Percentiles rank a stretch among this genome's conserved stretches.
phyloP scores from a whole-genome alignment of 2,329 filamentous ascomycete species.

The Pseudogymnoascus sp. region DNA sequence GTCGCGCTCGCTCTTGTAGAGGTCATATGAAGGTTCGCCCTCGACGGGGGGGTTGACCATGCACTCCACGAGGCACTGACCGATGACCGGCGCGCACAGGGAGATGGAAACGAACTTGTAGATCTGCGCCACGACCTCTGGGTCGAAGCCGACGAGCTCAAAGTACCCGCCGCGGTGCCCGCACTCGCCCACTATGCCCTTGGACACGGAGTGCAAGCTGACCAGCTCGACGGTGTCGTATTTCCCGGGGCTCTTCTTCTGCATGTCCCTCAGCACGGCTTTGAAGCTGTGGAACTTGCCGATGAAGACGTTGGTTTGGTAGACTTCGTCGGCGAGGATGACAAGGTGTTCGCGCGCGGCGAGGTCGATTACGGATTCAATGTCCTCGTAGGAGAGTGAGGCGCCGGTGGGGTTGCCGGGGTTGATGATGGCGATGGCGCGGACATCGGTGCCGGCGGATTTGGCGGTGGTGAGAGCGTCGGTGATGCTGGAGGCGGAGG shows the following conservation, averaged over 20 bases:
- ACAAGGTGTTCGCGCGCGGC: conserved; percentile 80
- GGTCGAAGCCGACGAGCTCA: conserved; percentile 84
- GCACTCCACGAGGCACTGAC: conserved; percentile 91
- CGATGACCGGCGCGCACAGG: conserved; percentile 89
- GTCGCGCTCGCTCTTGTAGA: conserved; percentile 81
- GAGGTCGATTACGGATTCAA: conserved; percentile 78
- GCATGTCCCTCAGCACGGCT: conserved; percentile 71
- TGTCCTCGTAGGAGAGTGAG: conserved; percentile 68
- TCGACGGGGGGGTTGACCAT: conserved; percentile 92
- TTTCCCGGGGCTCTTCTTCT: conserved; percentile 63
- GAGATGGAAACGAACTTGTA: conserved; percentile 99
- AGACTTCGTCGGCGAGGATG: conserved; percentile 92
- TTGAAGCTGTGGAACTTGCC: conserved; percentile 97
- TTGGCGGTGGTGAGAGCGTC: conserved; percentile 66
- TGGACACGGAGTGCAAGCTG: conserved; percentile 87
- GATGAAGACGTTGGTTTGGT: conserved; percentile 96
- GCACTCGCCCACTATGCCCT: conserved; percentile 98
- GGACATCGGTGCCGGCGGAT: conserved; percentile 72
- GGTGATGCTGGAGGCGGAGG: conserved; percentile 71
- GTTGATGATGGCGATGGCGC: conserved; percentile 95
- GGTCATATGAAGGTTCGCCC: conserved; percentile 74
- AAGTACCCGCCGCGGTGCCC: conserved; percentile 97
- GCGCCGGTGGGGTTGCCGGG: conserved; percentile 95
- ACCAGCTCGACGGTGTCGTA: conserved; percentile 84
- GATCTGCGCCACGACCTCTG: conserved; percentile 80